phyloP scores from a whole-genome alignment of 257 asterid species.

The Prunella vulgaris region DNA sequence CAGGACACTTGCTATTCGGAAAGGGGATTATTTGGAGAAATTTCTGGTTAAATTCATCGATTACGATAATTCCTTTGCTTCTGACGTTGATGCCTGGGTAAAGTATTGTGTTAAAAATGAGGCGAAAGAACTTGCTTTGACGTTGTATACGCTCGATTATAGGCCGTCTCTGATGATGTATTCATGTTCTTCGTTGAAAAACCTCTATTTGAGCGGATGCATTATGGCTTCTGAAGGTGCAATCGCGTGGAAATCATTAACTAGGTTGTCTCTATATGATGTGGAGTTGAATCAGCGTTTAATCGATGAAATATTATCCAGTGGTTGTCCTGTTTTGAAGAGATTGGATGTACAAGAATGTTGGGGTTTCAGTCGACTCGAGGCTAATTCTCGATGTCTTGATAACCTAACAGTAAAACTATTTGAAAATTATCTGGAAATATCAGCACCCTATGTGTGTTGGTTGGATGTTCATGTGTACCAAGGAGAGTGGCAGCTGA shows the following conservation, averaged over 20 bases:
- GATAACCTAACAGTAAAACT: neutral
- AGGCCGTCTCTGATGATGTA: conserved; percentile 1
- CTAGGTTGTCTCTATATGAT: neutral
- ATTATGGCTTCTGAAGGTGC: neutral
- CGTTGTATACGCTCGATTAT: neutral
- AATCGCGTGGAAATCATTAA: conserved; percentile 13
- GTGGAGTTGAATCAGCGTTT: neutral
- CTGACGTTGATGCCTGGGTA: conserved; percentile 8
- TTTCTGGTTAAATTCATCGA: neutral
- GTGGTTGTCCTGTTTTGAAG: conserved; percentile 16
- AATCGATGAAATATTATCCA: neutral
- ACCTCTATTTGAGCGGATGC: neutral
- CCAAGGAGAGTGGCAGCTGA: neutral
- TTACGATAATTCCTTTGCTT: neutral
- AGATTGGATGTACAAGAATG: neutral
- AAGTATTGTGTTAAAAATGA: conserved; percentile 1
- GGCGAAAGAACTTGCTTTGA: neutral
- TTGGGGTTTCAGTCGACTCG: neutral
- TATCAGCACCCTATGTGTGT: conserved; percentile 17
- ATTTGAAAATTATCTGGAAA: neutral
- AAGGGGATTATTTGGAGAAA: neutral
- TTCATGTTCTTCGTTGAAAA: neutral
- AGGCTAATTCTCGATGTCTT: neutral
- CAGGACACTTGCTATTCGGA: neutral
- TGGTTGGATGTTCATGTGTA: neutral